Evolutionary conservation across 768 basidiomycete species (phyloP), one percentile per base, ranked within the genome.

Genomic region (Tulasnella sp.): DNA sequence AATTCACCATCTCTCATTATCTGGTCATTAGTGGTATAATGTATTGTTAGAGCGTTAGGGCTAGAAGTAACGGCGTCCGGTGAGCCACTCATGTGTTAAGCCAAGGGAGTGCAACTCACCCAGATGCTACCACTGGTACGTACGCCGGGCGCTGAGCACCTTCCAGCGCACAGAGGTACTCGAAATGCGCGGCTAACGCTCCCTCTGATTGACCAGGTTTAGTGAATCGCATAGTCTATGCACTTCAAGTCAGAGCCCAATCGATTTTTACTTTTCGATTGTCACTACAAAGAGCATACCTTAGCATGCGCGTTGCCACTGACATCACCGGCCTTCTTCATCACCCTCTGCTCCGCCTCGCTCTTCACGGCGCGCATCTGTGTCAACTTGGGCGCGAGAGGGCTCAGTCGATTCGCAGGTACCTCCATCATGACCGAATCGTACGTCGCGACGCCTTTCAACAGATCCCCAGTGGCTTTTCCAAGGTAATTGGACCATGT

Each of bases 41-140:
- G 96, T 62, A 99, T 92, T 43, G 88, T 84, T 0, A 96, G 77
- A 7, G 89, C 83, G 67, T 97, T 96, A 1, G 86, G 77, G 27
- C 91, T 94, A 60, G 24, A 43, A 50, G 7, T 24, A 4, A 27
- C n/a, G n/a, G n/a, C n/a, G n/a, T n/a, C n/a, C n/a, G n/a, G n/a
- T n/a, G n/a, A n/a, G n/a, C n/a, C n/a, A n/a, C n/a, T n/a, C n/a
- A 55, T 62, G 4, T 49, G 44, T 26, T n/a, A 54, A 21, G 60
- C 8, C 23, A 8, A 21, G 17, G 13, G 13, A 13, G 23, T 17
- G n/a, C 3, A 47, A 64, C 60, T 63, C 70, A 88, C 88, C 96
- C 96, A 1, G 91, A 93, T 4, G 91, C 95, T 32, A 97, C 89
- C 4, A 99, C 96, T 11, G 96, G 96, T 1, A 99, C 94, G 68